These are phyloP conservation scores for Leccinellum rugosiceps DNA, from an alignment of 768 basidiomycete species.

Conservation along the genomic window DNA sequence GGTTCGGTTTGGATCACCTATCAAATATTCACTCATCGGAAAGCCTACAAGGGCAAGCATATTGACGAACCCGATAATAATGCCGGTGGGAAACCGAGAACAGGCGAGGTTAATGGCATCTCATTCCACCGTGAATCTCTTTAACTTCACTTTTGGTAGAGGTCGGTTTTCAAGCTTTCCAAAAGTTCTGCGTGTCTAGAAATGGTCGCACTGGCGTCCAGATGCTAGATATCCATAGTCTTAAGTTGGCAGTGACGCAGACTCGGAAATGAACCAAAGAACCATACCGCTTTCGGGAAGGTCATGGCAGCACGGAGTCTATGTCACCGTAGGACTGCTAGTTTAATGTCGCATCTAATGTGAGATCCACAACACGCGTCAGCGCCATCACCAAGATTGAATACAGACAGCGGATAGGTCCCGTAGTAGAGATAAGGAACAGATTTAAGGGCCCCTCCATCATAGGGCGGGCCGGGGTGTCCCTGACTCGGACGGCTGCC, in stretches of 20 bases:
- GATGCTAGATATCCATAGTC: slow-evolving; percentile 30
- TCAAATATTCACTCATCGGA: background rate
- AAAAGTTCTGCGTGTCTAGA: slow-evolving; percentile 44
- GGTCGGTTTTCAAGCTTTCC: slow-evolving; percentile 45
- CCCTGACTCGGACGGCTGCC: too few species aligned
- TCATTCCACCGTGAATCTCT: slow-evolving; percentile 25
- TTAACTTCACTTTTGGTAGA: slow-evolving; percentile 35
- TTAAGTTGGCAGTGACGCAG: background rate
- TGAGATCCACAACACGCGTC: too few species aligned
- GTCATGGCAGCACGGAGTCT: slow-evolving; percentile 10
- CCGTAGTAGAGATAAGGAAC: too few species aligned
- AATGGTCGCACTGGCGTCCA: slow-evolving; percentile 46
- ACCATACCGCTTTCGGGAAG: slow-evolving; percentile 30
- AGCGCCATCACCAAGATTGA: too few species aligned
- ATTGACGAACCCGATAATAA: slow-evolving; percentile 43
- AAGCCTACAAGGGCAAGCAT: background rate
- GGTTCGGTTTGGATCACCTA: slow-evolving; percentile 23
- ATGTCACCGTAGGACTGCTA: too few species aligned
- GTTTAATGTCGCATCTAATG: too few species aligned
- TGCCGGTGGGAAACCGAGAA: slow-evolving; percentile 43
- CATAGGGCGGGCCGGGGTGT: too few species aligned
- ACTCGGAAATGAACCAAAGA: background rate
- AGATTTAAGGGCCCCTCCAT: too few species aligned
- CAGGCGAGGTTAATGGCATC: slow-evolving; percentile 35
- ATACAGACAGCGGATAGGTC: too few species aligned